These are phyloP conservation scores for Fragaria vesca DNA, from an alignment of 306 rosid species.

Conservation along the genomic window DNA sequence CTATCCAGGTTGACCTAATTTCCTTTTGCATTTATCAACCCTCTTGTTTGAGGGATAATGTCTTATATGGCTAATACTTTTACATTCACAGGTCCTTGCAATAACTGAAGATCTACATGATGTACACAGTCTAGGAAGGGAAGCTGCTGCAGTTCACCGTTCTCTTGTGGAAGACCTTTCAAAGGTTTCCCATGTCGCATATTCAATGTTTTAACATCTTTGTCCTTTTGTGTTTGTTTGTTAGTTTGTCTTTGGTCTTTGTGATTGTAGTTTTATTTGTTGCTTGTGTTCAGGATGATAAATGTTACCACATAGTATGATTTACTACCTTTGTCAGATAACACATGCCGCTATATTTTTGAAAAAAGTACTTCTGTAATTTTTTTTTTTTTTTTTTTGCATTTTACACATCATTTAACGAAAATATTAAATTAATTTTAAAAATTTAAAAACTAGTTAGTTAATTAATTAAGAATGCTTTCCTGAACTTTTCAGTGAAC, in stretches of 20 bases:
- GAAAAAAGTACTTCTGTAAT: not conserved
- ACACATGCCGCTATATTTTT: not conserved
- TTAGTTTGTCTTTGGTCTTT: not conserved
- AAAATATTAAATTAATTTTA: not conserved
- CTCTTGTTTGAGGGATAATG: not conserved
- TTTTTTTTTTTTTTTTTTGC: not conserved
- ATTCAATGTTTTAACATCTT: conserved; percentile 3
- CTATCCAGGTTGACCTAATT: not conserved
- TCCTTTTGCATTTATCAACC: not conserved
- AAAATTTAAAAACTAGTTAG: not conserved
- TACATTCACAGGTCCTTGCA: conserved; percentile 64
- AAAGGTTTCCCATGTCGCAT: conserved; percentile 51
- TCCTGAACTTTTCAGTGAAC: not conserved
- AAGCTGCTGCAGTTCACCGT: conserved; percentile 74
- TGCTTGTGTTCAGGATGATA: not conserved
- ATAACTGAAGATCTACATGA: conserved; percentile 93
- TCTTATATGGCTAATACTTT: conserved; percentile 4
- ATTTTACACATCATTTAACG: not conserved
- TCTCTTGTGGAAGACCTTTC: conserved; percentile 83
- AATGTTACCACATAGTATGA: not conserved
- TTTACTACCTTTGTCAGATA: conserved; percentile 12
- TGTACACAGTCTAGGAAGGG: conserved; percentile 88
- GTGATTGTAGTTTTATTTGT: conserved; percentile 1
- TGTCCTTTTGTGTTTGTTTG: no score
- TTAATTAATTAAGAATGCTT: not conserved